These are phyloP conservation scores for Piper longum DNA, from an alignment of 164 flowering plant genomes.

Conservation along the genomic window DNA sequence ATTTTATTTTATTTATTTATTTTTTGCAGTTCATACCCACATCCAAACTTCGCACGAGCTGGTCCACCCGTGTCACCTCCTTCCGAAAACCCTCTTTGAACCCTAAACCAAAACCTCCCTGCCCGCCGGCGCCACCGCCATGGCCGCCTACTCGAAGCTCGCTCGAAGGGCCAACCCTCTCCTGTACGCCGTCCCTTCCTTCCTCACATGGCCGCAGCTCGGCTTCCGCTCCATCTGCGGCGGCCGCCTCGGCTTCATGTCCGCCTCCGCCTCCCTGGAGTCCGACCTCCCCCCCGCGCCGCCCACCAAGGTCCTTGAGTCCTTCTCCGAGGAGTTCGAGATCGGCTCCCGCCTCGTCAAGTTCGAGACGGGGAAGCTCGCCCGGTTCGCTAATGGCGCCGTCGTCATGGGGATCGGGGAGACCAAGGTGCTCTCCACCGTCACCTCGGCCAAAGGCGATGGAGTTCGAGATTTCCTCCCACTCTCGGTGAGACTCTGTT, in stretches of 20 bases:
- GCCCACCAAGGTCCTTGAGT: slow-evolving; percentile 47
- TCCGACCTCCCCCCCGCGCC: slow-evolving; percentile 15
- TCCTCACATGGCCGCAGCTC: slow-evolving; percentile 34
- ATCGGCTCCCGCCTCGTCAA: slow-evolving; percentile 53
- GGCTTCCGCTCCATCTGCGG: slow-evolving; percentile 37
- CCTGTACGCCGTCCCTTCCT: slow-evolving; percentile 21
- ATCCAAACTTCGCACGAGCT: no score
- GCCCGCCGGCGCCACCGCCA: neutral
- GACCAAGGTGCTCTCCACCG: slow-evolving; percentile 75
- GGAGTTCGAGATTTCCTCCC: slow-evolving; percentile 63
- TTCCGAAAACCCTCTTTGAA: no score
- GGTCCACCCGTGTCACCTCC: no score
- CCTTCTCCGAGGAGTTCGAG: slow-evolving; percentile 68
- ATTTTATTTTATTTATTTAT: no score
- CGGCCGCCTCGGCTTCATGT: slow-evolving; percentile 23
- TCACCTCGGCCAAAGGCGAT: slow-evolving; percentile 52
- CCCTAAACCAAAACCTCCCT: no score
- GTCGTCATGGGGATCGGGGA: slow-evolving; percentile 78
- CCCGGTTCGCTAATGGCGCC: slow-evolving; percentile 85
- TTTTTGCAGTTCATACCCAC: no score
- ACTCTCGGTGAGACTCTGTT: slow-evolving; percentile 50
- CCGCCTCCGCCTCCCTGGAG: slow-evolving; percentile 8
- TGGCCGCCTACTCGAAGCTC: slow-evolving; percentile 4
- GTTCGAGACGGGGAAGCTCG: slow-evolving; percentile 77
- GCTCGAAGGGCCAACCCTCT: slow-evolving; percentile 28